Percentiles rank a stretch among this genome's conserved stretches.
Evolutionary conservation across 2,329 filamentous ascomycete species (phyloP).

Genomic region (Aschersonia sp.): DNA sequence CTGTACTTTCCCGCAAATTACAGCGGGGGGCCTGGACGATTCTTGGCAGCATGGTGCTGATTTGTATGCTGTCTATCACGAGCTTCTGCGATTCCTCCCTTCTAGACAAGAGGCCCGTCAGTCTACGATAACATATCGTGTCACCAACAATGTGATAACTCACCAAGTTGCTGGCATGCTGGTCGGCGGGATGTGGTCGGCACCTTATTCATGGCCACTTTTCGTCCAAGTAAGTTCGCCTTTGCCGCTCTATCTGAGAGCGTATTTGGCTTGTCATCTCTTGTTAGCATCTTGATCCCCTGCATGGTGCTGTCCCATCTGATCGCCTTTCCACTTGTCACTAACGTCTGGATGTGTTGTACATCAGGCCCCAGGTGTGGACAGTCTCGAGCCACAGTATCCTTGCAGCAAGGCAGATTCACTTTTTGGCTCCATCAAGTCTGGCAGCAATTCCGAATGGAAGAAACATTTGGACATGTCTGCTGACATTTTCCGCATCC

Average conservation of each 20-base stretch:
- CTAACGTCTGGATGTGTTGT: too few relatives aligned
- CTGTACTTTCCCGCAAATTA: slow-evolving; percentile 75
- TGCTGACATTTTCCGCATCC: slow-evolving; percentile 34
- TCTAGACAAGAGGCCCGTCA: slow-evolving; percentile 24
- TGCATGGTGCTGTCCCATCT: too few relatives aligned
- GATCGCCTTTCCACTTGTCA: too few relatives aligned
- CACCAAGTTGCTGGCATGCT: slow-evolving; percentile 68
- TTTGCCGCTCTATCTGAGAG: not conserved
- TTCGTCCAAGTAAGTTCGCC: slow-evolving; percentile 24
- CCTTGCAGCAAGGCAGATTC: slow-evolving; percentile 37
- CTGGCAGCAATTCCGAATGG: slow-evolving; percentile 37
- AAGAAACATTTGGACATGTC: slow-evolving; percentile 45
- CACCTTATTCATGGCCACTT: slow-evolving; percentile 26
- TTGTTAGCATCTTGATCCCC: not conserved
- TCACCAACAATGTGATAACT: slow-evolving; percentile 74
- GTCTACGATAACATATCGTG: slow-evolving; percentile 44
- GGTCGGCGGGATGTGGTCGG: slow-evolving; percentile 52
- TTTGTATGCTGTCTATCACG: slow-evolving; percentile 61
- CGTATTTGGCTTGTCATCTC: not conserved
- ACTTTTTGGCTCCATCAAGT: slow-evolving; percentile 29
- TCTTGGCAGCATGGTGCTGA: slow-evolving; percentile 65
- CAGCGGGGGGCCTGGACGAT: slow-evolving; percentile 54
- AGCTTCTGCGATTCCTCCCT: slow-evolving; percentile 54
- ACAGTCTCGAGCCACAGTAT: slow-evolving; percentile 64
- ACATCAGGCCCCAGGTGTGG: slow-evolving; percentile 35